These are phyloP conservation scores for Ampelomyces quisqualis DNA, from an alignment of 2,329 filamentous ascomycete species.

Conservation along the genomic window DNA sequence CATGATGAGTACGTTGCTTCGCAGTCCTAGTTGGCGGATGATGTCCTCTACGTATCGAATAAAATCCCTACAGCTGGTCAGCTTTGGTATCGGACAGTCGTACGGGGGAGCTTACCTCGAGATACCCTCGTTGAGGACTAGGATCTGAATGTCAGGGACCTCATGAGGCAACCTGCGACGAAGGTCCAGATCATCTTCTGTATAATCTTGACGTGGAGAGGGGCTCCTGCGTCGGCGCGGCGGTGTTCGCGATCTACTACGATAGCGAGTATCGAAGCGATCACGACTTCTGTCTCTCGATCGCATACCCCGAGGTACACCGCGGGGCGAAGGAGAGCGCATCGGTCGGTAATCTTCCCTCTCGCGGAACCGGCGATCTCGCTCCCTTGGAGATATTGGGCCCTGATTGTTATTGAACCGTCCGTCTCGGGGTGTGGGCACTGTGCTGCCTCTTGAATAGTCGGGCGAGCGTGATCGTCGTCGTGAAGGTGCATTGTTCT, in stretches of 20 bases:
- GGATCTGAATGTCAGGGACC: conserved; percentile 86
- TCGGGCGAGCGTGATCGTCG: conserved; percentile 66
- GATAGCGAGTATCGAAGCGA: conserved; percentile 52
- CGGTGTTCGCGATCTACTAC: conserved; percentile 66
- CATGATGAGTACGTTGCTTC: conserved; percentile 76
- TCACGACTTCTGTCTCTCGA: conserved; percentile 47
- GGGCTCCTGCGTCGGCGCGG: conserved; percentile 68
- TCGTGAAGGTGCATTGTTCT: conserved; percentile 39
- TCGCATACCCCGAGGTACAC: conserved; percentile 40
- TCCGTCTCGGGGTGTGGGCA: conserved; percentile 51
- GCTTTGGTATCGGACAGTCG: neutral
- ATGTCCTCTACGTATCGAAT: conserved; percentile 77
- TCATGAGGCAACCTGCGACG: conserved; percentile 71
- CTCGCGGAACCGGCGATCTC: conserved; percentile 57
- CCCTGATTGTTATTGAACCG: conserved; percentile 41
- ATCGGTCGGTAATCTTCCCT: conserved; percentile 59
- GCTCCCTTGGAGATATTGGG: conserved; percentile 44
- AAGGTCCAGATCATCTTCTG: conserved; percentile 64
- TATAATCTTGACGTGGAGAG: conserved; percentile 61
- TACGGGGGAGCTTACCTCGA: conserved; percentile 27
- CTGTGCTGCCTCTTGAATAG: conserved; percentile 50
- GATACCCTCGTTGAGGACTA: conserved; percentile 72
- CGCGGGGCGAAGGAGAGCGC: conserved; percentile 50
- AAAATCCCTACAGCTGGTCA: conserved; percentile 60
- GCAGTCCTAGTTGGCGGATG: conserved; percentile 71